Evolutionary conservation across 1,139 yeast species (phyloP).

Genomic region (Sugiyamaella pinicola): DNA sequence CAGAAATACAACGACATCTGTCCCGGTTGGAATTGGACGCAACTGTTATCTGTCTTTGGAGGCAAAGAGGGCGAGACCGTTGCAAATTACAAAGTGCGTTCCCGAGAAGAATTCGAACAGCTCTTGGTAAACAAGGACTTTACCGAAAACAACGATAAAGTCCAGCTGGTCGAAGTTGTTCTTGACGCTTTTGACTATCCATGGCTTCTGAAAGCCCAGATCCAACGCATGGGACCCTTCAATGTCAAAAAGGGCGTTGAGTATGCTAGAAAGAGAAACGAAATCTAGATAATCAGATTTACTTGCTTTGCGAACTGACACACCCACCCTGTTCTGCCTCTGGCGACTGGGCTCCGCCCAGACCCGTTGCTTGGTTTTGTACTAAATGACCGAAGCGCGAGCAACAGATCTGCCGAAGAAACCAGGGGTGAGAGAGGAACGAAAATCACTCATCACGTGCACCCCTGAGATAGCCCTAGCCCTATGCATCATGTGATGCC

Average conservation of each 20-base stretch:
- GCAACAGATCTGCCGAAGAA: too few relatives aligned
- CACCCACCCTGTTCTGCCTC: too few relatives aligned
- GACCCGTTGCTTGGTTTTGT: too few relatives aligned
- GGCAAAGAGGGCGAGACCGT: conserved; percentile 51
- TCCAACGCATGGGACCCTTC: conserved; percentile 35
- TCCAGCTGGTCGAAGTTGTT: conserved; percentile 60
- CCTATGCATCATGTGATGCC: not conserved
- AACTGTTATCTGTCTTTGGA: conserved; percentile 67
- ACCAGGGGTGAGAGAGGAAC: too few relatives aligned
- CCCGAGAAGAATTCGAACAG: conserved; percentile 43
- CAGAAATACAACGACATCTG: conserved; percentile 79
- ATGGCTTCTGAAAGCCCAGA: conserved; percentile 48
- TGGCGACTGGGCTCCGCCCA: too few relatives aligned
- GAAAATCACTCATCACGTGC: not conserved
- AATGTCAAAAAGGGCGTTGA: conserved; percentile 32
- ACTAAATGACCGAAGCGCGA: too few relatives aligned
- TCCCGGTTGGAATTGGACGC: conserved; percentile 77
- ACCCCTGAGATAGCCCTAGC: not conserved
- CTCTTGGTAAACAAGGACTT: conserved; percentile 45
- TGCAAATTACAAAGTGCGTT: conserved; percentile 40
- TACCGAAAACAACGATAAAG: conserved; percentile 41
- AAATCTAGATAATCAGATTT: conserved; percentile 20
- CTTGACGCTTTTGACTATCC: conserved; percentile 65
- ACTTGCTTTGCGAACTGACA: too few relatives aligned
- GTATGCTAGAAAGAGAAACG: conserved; percentile 31